Conservation (phyloP, 2,329 filamentous ascomycete genomes). For the Thermothelomyces thermophilus region DNA sequence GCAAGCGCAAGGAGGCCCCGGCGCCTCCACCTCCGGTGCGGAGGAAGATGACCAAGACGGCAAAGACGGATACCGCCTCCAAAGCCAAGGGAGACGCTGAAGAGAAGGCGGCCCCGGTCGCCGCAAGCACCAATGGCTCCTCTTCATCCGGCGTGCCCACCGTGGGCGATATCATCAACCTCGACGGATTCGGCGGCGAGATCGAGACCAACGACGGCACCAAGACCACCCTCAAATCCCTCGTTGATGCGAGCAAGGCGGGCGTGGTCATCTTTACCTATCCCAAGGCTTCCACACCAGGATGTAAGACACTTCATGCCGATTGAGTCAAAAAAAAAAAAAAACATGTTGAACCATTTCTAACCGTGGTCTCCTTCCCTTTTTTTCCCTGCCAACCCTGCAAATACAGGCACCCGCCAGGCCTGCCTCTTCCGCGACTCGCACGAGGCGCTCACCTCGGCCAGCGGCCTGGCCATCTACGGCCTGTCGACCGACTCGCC, state of each 20-base stretch:
- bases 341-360: no score
- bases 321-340: no score
- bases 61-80: slow-evolving; percentile 20
- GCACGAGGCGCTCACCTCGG: slow-evolving; percentile 66
- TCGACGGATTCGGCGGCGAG: slow-evolving; percentile 60
- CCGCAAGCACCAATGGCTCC: slow-evolving; percentile 20
- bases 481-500: slow-evolving; percentile 82
- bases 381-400: neutral
- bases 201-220: slow-evolving; percentile 79
- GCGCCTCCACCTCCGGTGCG: slow-evolving; percentile 38
- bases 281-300: slow-evolving; percentile 87
- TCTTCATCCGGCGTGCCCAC: slow-evolving; percentile 32
- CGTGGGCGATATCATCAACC: slow-evolving; percentile 49
- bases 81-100: slow-evolving; percentile 25
- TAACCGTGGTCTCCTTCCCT: neutral
- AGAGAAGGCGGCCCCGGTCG: slow-evolving; percentile 14
- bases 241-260: slow-evolving; percentile 74
- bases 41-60: slow-evolving; percentile 38
- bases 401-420: slow-evolving; percentile 72
- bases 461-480: slow-evolving; percentile 72
- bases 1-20: slow-evolving; percentile 55
- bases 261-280: slow-evolving; percentile 94
- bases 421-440: slow-evolving; percentile 88
- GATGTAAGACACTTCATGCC: slow-evolving; percentile 73
- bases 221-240: slow-evolving; percentile 70